Percentiles rank a stretch among this genome's conserved stretches.
phyloP scores from a whole-genome alignment of 78 protist genomes.

The Polysphondylium violaceum region DNA sequence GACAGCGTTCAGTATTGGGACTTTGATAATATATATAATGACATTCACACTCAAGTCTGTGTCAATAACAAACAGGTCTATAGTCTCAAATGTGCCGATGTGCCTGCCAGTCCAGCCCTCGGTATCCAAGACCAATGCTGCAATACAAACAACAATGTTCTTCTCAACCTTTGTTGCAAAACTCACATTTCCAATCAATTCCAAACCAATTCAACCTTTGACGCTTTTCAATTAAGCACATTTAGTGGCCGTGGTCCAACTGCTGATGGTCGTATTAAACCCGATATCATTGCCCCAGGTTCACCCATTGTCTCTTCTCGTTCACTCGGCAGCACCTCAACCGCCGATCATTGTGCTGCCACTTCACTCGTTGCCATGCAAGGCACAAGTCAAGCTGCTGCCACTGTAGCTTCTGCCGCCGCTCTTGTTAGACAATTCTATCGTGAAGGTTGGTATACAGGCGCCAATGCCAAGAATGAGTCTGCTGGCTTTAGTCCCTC shows the following conservation, averaged over 20 bases:
- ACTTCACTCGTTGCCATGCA: constrained; percentile 25
- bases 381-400: constrained; percentile 36
- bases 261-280: constrained; percentile 52
- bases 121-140: constrained; percentile 22
- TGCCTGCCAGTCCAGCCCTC: neutral
- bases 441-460: constrained; percentile 30
- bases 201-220: constrained; percentile 1
- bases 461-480: neutral
- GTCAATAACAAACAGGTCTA: neutral
- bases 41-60: neutral
- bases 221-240: neutral
- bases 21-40: constrained; percentile 1
- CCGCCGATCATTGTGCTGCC: neutral
- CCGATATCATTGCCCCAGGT: constrained; percentile 67
- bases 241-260: constrained; percentile 57
- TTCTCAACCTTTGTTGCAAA: constrained; percentile 2
- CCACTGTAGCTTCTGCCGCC: constrained; percentile 8
- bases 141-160: neutral
- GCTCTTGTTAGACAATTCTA: constrained; percentile 25
- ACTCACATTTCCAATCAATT: neutral
- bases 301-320: constrained; percentile 32
- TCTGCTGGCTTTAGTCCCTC: constrained; percentile 1
- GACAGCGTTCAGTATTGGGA: constrained; percentile 12
- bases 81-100: neutral
- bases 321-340: constrained; percentile 1